These are phyloP conservation scores for Geotrichum restrictum DNA, from an alignment of 1,139 yeast species.

Conservation along the genomic window DNA sequence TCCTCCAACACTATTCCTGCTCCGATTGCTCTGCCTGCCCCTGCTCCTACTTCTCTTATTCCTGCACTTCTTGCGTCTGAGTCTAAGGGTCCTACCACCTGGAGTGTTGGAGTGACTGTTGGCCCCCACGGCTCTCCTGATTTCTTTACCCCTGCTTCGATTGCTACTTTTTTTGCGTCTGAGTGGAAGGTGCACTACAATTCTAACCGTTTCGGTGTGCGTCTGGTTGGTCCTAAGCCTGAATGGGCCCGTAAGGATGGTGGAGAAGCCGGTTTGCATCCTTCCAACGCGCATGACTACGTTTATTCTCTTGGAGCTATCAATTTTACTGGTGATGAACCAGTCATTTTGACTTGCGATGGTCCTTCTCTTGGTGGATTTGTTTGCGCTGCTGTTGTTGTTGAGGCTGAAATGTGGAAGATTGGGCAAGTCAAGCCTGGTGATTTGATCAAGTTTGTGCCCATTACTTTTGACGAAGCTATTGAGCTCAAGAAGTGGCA, in stretches of 20 bases:
- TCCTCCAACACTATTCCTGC: conserved; percentile 66
- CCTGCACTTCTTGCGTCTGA: conserved; percentile 45
- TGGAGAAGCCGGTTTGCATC: conserved; percentile 97
- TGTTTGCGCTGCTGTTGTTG: conserved; percentile 93
- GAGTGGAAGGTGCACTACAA: conserved; percentile 96
- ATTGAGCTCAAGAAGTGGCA: conserved; percentile 57
- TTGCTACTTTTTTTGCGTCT: conserved; percentile 65
- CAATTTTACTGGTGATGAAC: conserved; percentile 97
- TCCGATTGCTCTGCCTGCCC: conserved; percentile 60
- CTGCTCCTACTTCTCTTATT: conserved; percentile 54
- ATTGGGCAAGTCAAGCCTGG: conserved; percentile 97
- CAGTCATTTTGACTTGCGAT: conserved; percentile 92
- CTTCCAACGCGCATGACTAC: conserved; percentile 95
- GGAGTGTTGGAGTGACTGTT: conserved; percentile 90
- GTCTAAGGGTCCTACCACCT: conserved; percentile 47
- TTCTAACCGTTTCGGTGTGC: conserved; percentile 92
- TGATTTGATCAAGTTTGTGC: conserved; percentile 73
- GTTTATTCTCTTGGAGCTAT: conserved; percentile 95
- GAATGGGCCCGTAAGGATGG: conserved; percentile 96
- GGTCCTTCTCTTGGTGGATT: conserved; percentile 98
- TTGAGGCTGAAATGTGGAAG: conserved; percentile 97
- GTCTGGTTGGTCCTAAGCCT: conserved; percentile 93
- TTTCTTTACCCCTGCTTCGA: conserved; percentile 74
- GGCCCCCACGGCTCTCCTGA: conserved; percentile 99
- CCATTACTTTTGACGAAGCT: conserved; percentile 67